Evolutionary conservation across 176 grass and related monocot genomes (phyloP), one percentile per base, ranked within the genome.

Genomic region (Bromus sterilis): DNA sequence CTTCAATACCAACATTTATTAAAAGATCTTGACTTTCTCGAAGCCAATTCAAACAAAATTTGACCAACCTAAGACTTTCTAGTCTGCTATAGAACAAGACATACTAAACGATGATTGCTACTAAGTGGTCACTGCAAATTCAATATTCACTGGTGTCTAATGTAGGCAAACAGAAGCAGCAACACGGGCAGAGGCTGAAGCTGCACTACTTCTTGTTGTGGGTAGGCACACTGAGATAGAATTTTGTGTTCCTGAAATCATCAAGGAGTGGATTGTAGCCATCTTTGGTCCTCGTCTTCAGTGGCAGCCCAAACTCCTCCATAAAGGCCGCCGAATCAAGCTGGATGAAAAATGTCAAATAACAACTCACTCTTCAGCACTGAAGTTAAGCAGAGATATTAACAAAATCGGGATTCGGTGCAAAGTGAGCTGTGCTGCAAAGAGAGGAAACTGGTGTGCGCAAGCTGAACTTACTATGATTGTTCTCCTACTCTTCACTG

Each of bases 211-310:
- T 66, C 58, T 61, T 86, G 76, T 91, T 95, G 32, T 95, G 96
- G 24, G 96, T 95, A 24, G 93, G 96, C 33, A 99, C 91, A 26
- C 93, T 98, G 29, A 93, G 66, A 86, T 99, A 95, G 73, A 99
- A 95, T 60, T 91, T 98, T 1, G 96, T 98, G 81, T 95, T 95
- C 84, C 80, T 95, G 82, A 99, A 99, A 83, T 99, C 91, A 79
- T 99, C 90, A 35, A 93, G 84, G 34, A 99, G 91, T 74, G 93
- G 96, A 90, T 95, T 99, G 11, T 93, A 95, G 57, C 93, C 93
- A 67, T 99, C 93, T 80, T 93, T 95, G 30, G 90, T 95, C 88
- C 74, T 95, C 0, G 96, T 95, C 85, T 98, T 98, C 44, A 89
- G 20, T 71, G 96, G 96, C 77, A 95, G 59, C 7, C 91, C 90